phyloP scores from a whole-genome alignment of 2,329 filamentous ascomycete species.

The Apiospora arundinis region DNA sequence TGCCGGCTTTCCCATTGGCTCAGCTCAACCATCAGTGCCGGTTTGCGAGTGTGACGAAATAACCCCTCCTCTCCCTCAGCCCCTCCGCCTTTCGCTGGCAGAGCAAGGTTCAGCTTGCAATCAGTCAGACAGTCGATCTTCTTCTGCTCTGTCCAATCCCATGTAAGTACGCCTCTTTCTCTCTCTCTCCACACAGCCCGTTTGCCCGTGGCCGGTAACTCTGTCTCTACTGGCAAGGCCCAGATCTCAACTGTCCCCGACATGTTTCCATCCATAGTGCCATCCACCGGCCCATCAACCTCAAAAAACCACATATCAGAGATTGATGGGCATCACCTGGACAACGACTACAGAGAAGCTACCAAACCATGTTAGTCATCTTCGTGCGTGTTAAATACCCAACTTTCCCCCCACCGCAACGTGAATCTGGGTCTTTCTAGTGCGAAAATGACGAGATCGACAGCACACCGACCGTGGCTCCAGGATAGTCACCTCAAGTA shows the following conservation, averaged over 20 bases:
- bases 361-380: constrained; percentile 2
- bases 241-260: background rate
- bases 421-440: background rate
- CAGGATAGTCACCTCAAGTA: constrained; percentile 6
- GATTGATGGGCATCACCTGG: background rate
- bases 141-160: background rate
- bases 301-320: background rate
- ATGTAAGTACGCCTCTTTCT: background rate
- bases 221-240: background rate
- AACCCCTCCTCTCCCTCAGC: background rate
- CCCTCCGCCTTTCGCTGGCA: background rate
- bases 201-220: background rate
- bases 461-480: background rate
- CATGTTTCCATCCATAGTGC: background rate
- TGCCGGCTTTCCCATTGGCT: background rate
- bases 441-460: background rate
- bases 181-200: background rate
- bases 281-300: background rate
- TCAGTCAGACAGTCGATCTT: background rate
- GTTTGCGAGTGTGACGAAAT: background rate
- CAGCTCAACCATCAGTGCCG: background rate
- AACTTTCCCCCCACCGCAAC: background rate
- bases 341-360: background rate
- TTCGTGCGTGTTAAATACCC: background rate
- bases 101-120: constrained; percentile 14